Percentiles rank a stretch among this genome's conserved stretches.
phyloP scores from a whole-genome alignment of 2,329 filamentous ascomycete genomes.

The Epichloe uncinata region DNA sequence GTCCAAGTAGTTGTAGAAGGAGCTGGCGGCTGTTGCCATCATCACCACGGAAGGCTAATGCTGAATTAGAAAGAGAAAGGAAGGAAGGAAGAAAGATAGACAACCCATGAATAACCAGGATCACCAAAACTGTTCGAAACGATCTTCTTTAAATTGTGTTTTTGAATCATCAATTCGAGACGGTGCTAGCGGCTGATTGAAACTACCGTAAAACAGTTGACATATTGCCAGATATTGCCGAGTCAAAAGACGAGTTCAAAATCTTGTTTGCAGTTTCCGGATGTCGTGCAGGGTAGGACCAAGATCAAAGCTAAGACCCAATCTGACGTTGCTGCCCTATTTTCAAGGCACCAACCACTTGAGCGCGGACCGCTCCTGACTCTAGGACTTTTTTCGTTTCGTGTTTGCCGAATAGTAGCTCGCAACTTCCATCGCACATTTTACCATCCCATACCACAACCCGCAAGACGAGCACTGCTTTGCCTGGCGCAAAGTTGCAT shows the following conservation, averaged over 20 bases:
- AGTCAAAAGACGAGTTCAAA: background rate
- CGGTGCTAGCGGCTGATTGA: too few species aligned
- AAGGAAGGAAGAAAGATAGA: too few species aligned
- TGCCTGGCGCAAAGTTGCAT: conserved; percentile 28
- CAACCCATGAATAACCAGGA: too few species aligned
- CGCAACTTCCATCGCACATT: conserved; percentile 9
- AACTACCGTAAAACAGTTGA: too few species aligned
- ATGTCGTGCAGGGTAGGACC: background rate
- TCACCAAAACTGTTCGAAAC: too few species aligned
- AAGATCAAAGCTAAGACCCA: too few species aligned
- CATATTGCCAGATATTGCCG: too few species aligned
- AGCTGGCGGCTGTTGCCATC: background rate
- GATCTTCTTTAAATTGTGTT: too few species aligned
- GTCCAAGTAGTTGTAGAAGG: background rate
- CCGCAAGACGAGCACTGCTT: conserved; percentile 12
- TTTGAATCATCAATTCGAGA: too few species aligned
- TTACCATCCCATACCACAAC: conserved; percentile 7
- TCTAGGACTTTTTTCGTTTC: background rate
- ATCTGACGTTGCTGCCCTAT: background rate
- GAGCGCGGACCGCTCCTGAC: background rate
- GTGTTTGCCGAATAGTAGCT: conserved; percentile 1
- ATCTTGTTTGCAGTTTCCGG: background rate
- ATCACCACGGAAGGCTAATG: background rate
- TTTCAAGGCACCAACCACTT: background rate
- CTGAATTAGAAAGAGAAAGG: too few species aligned